A percentile compares a stretch with the other conserved stretches of the same genome.
Evolutionary conservation across 805 yeast genomes (phyloP).

Genomic region (Nematodospora valgi): DNA sequence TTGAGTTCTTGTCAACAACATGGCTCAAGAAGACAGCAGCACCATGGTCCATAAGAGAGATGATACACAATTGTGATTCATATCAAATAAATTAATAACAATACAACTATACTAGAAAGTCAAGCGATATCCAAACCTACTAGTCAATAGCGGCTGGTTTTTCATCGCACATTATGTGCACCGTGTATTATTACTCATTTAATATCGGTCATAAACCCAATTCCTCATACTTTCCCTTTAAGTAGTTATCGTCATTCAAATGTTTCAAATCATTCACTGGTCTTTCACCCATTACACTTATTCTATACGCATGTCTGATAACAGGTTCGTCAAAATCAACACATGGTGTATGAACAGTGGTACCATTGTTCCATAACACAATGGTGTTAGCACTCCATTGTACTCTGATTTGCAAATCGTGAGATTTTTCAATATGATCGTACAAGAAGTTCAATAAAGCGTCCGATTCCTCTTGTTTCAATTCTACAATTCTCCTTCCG

Average conservation of each 20-base stretch:
- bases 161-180: too few species aligned
- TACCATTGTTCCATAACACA: slow-evolving; percentile 35
- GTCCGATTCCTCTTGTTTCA: slow-evolving; percentile 32
- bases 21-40: too few species aligned
- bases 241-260: slow-evolving; percentile 19
- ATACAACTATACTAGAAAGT: too few species aligned
- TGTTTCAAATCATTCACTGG: slow-evolving; percentile 32
- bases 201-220: slow-evolving; percentile 4
- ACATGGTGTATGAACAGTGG: slow-evolving; percentile 32
- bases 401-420: slow-evolving; percentile 35
- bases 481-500: slow-evolving; percentile 32
- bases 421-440: slow-evolving; percentile 29
- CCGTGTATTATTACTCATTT: too few species aligned
- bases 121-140: too few species aligned
- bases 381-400: slow-evolving; percentile 36
- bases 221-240: slow-evolving; percentile 9
- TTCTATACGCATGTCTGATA: slow-evolving; percentile 34
- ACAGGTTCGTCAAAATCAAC: slow-evolving; percentile 35
- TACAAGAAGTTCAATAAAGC: slow-evolving; percentile 28
- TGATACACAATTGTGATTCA: too few species aligned
- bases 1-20: too few species aligned
- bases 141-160: too few species aligned
- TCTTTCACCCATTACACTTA: slow-evolving; percentile 37
- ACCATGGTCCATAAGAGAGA: too few species aligned
- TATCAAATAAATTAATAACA: too few species aligned